A percentile compares a stretch with the other conserved stretches of the same genome.
Evolutionary conservation across 495 filamentous ascomycete species (phyloP).

Genomic region (Penicillium lividum): DNA sequence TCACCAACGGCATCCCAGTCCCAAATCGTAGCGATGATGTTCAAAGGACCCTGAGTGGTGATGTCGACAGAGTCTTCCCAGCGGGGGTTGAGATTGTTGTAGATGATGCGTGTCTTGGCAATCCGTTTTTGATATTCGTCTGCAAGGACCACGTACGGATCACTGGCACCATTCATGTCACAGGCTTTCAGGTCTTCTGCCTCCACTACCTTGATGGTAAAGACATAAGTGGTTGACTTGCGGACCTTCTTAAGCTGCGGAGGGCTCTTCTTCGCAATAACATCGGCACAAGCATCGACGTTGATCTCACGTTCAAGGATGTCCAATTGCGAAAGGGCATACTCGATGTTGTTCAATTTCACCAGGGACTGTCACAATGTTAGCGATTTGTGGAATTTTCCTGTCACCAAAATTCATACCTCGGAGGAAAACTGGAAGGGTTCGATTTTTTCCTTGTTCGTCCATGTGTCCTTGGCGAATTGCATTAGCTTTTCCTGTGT

Average conservation of each 20-base stretch:
- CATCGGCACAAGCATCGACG: slow-evolving; percentile 88
- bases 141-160: slow-evolving; percentile 95
- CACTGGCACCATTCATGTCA: slow-evolving; percentile 89
- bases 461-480: slow-evolving; percentile 94
- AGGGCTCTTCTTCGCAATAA: slow-evolving; percentile 66
- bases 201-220: slow-evolving; percentile 98
- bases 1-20: slow-evolving; percentile 98
- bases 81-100: slow-evolving; percentile 87
- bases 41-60: slow-evolving; percentile 84
- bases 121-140: slow-evolving; percentile 99
- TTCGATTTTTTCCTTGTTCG: slow-evolving; percentile 88
- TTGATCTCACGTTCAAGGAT: slow-evolving; percentile 86
- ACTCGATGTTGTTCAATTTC: slow-evolving; percentile 97
- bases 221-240: slow-evolving; percentile 81
- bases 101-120: slow-evolving; percentile 89
- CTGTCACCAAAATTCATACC: slow-evolving; percentile 48
- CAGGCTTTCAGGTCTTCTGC: slow-evolving; percentile 98
- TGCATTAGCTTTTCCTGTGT: slow-evolving; percentile 90
- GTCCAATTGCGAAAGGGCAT: slow-evolving; percentile 85
- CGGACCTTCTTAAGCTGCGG: slow-evolving; percentile 57
- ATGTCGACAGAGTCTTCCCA: slow-evolving; percentile 99
- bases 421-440: slow-evolving; percentile 97
- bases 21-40: slow-evolving; percentile 97
- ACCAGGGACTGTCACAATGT: slow-evolving; percentile 72
- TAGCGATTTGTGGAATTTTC: slow-evolving; percentile 2